These are phyloP conservation scores for Singerocomus inundabilis DNA, from an alignment of 1,284 basidiomycete species.

Conservation along the genomic window DNA sequence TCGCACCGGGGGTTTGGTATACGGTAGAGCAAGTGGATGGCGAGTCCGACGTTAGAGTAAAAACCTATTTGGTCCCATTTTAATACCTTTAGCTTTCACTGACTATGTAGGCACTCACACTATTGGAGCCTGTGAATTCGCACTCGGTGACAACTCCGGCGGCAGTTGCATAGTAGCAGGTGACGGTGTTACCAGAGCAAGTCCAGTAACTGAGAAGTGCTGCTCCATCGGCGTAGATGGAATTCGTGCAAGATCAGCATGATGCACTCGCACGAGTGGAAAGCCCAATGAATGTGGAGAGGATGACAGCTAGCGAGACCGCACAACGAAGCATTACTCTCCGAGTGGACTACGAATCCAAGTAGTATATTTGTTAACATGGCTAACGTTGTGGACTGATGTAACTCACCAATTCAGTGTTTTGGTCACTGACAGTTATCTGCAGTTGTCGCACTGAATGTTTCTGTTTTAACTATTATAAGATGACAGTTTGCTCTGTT, in stretches of 20 bases:
- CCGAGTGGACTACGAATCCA: neutral
- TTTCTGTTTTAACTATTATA: neutral
- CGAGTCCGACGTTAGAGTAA: neutral
- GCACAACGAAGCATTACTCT: constrained; percentile 5
- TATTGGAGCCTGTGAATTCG: neutral
- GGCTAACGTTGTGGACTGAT: neutral
- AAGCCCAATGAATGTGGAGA: neutral
- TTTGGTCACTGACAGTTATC: neutral
- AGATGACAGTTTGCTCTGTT: neutral
- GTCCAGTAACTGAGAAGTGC: constrained; percentile 6
- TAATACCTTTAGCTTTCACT: neutral
- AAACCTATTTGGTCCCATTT: neutral
- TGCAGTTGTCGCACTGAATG: neutral
- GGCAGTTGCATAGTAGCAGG: constrained; percentile 5
- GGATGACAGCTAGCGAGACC: neutral
- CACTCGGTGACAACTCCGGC: neutral
- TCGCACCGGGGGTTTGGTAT: neutral
- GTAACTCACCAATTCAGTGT: neutral
- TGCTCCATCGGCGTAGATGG: neutral
- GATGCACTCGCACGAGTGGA: no score
- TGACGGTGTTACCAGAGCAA: neutral
- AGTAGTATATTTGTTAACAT: neutral
- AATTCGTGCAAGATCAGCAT: no score
- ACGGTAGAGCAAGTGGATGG: neutral
- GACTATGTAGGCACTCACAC: neutral